These are phyloP conservation scores for Saccharomycopsis selenospora DNA, from an alignment of 805 yeast genomes.

Conservation along the genomic window DNA sequence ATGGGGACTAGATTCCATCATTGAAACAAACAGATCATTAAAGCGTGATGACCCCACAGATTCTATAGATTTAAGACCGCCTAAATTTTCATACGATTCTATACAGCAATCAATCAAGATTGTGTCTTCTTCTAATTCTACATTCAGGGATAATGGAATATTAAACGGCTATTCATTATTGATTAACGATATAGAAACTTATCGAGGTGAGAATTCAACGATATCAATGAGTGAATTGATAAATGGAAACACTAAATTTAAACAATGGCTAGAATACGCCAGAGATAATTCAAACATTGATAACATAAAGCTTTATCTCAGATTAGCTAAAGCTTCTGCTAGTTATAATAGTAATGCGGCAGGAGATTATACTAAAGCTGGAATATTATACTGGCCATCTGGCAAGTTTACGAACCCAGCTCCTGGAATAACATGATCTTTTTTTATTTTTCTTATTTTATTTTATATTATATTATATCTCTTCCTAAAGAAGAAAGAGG, in stretches of 20 bases:
- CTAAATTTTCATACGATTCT: constrained; percentile 9
- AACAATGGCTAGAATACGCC: constrained; percentile 29
- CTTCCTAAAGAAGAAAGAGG: too few species aligned
- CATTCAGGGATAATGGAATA: constrained; percentile 27
- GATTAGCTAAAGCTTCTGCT: constrained; percentile 48
- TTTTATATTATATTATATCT: too few species aligned
- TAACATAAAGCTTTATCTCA: constrained; percentile 39
- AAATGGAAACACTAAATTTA: constrained; percentile 26
- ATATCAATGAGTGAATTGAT: constrained; percentile 37
- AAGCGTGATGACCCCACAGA: constrained; percentile 50
- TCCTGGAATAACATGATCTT: constrained; percentile 48
- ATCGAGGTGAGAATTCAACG: constrained; percentile 45
- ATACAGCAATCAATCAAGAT: constrained; percentile 20
- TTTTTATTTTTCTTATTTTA: too few species aligned
- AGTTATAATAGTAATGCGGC: constrained; percentile 32
- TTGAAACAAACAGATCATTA: constrained; percentile 64
- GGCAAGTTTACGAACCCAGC: constrained; percentile 46
- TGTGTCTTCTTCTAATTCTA: constrained; percentile 24
- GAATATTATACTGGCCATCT: constrained; percentile 48
- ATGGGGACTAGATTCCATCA: constrained; percentile 91
- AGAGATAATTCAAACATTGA: constrained; percentile 24
- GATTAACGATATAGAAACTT: constrained; percentile 73
- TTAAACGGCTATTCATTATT: constrained; percentile 55
- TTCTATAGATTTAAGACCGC: constrained; percentile 14
- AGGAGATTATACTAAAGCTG: constrained; percentile 66